Base-by-base conservation (phyloP, 2,329 filamentous ascomycete species). In the Orbilia brochopaga region DNA sequence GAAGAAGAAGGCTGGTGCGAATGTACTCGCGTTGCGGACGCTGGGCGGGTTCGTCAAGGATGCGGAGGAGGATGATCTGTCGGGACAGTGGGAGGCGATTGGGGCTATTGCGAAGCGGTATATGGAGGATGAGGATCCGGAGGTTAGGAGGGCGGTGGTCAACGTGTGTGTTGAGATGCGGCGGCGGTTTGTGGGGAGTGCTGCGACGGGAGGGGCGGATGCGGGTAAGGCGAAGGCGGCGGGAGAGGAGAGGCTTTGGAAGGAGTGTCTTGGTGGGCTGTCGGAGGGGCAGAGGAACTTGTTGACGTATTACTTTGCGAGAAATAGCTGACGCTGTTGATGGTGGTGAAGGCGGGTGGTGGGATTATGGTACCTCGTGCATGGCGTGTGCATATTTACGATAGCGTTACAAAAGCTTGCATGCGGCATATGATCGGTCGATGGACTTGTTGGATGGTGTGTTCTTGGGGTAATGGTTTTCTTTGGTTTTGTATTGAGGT, bases 281-380 rank as follows among this genome's bases (percentile, higher is more conserved):
- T 73, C 74, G 23, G 69, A 69, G 2, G 74, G 74, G 4, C 74
- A 76, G 32, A 74, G 75, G 48, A 77, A 75, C 48, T 66, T 77
- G 51, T 70, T 77, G 50, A 76, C 75, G 24, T 77, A 77, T 69
- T 77, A 77, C 57, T 77, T 77, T 48, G 74, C 75, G 7, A 76
- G 74, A 66, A 75, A 75, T 62, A 32, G 35, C 21, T 66, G 48
- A 66, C n/a, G n/a, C n/a, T n/a, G n/a, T n/a, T 46, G 42, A 46
- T 46, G 42, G 42, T 21, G 15, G 15, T 21, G 19, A 3, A 15
- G 3, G 13, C 42, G 15, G 15, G 42, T n/a, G 42, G 3, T 46
- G 42, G 4, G 42, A 15, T 46, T 46, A 46, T 46, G 15, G 13
- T 46, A 5, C 15, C 3, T 46, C n/a, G 15, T 21, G 42, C 42